Percentiles rank a stretch among this genome's conserved stretches.
Evolutionary conservation across 306 rosid species (phyloP).

Genomic region (Pterocarpus macrocarpus): DNA sequence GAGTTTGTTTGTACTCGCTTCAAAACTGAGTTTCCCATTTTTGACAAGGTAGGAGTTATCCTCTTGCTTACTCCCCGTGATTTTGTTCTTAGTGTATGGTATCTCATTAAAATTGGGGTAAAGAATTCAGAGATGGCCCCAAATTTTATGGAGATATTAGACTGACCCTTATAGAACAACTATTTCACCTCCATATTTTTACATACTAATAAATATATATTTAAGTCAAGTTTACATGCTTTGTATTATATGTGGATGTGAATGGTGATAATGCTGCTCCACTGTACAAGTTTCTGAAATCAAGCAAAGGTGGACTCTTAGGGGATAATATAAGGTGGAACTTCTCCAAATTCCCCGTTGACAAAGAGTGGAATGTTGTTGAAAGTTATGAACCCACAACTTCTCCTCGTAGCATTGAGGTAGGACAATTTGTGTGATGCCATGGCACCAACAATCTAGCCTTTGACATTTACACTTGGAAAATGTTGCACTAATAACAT

Average conservation of each 20-base stretch:
- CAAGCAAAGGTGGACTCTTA: conserved; percentile 83
- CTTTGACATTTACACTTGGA: no score
- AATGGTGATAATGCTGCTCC: conserved; percentile 77
- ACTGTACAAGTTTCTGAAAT: conserved; percentile 72
- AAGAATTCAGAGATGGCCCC: no score
- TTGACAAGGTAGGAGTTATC: conserved; percentile 66
- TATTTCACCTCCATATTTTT: no score
- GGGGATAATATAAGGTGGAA: conserved; percentile 79
- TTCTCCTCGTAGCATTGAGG: conserved; percentile 85
- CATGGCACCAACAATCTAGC: no score
- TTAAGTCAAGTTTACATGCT: not conserved
- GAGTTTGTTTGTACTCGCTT: conserved; percentile 87
- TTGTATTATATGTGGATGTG: conserved; percentile 73
- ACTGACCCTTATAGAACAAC: no score
- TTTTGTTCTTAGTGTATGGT: no score
- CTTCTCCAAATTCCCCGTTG: conserved; percentile 76
- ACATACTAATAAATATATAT: no score
- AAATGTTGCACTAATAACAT: not conserved
- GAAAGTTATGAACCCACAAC: conserved; percentile 83
- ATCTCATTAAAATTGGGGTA: not conserved
- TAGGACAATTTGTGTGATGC: conserved; percentile 24
- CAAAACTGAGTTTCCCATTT: conserved; percentile 82
- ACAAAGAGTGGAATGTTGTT: conserved; percentile 73
- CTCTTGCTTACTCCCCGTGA: no score
- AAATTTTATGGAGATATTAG: no score